Conservation (phyloP, 306 rosid species). For the Lagenaria siceraria region DNA sequence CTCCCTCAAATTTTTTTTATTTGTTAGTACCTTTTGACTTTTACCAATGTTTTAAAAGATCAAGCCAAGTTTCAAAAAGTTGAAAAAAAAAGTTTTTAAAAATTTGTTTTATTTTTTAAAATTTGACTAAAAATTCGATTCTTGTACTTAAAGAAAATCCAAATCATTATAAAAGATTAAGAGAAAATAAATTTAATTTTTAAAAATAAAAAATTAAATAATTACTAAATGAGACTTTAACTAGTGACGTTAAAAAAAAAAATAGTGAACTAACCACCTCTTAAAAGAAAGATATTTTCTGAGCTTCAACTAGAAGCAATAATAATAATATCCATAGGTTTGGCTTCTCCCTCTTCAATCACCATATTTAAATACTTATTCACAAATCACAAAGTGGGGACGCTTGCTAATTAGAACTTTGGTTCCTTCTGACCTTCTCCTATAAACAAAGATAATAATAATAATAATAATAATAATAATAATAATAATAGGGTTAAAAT, state of each 20-base stretch:
- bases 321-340: background rate
- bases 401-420: background rate
- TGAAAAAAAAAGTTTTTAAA: no score
- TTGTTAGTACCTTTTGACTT: no score
- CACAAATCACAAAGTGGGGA: background rate
- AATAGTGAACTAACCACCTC: background rate
- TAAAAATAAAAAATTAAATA: no score
- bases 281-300: background rate
- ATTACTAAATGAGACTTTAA: background rate
- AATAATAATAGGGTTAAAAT: background rate
- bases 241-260: no score
- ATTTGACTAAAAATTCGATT: no score
- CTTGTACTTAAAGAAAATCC: no score
- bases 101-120: no score
- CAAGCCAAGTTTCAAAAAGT: no score
- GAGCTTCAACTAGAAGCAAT: background rate
- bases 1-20: no score
- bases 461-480: background rate
- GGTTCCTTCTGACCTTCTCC: background rate
- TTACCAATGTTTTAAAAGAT: no score
- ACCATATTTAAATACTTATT: background rate
- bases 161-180: no score
- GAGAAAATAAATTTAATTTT: no score
- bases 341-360: background rate
- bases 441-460: background rate